A percentile compares a stretch with the other conserved stretches of the same genome.
Evolutionary conservation across 2,329 filamentous ascomycete species (phyloP).

Genomic region (Beauveria bassiana): DNA sequence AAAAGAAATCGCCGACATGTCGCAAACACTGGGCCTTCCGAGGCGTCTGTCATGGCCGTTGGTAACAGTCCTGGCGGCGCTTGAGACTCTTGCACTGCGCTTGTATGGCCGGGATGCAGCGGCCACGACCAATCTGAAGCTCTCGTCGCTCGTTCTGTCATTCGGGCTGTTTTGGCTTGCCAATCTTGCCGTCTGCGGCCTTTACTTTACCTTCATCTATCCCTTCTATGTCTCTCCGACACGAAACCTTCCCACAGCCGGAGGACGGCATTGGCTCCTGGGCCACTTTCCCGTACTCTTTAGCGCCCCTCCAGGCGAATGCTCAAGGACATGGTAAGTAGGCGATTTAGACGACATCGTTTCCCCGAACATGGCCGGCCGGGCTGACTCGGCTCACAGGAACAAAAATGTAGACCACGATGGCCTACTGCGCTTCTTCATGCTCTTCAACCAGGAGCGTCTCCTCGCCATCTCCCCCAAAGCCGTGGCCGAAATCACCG

Average conservation of each 20-base stretch:
- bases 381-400: constrained; percentile 39
- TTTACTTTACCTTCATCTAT: constrained; percentile 33
- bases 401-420: constrained; percentile 54
- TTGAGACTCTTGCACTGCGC: not conserved
- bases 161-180: constrained; percentile 30
- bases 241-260: constrained; percentile 35
- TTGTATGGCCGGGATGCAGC: not conserved
- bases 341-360: no score
- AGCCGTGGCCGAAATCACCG: constrained; percentile 61
- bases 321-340: constrained; percentile 39
- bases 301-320: constrained; percentile 32
- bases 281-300: constrained; percentile 39
- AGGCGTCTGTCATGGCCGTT: not conserved
- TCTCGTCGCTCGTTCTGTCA: constrained; percentile 20
- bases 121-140: not conserved
- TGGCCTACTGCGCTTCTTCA: constrained; percentile 60
- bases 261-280: constrained; percentile 35
- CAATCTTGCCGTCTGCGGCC: constrained; percentile 17
- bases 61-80: not conserved
- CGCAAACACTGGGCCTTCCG: not conserved
- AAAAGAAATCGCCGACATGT: not conserved
- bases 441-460: constrained; percentile 54
- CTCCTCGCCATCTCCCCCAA: constrained; percentile 55
- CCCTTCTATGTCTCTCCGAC: constrained; percentile 35
- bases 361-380: not conserved